These are phyloP conservation scores for Aspergillus bertholletiae DNA, from an alignment of 495 filamentous ascomycete species.

Conservation along the genomic window DNA sequence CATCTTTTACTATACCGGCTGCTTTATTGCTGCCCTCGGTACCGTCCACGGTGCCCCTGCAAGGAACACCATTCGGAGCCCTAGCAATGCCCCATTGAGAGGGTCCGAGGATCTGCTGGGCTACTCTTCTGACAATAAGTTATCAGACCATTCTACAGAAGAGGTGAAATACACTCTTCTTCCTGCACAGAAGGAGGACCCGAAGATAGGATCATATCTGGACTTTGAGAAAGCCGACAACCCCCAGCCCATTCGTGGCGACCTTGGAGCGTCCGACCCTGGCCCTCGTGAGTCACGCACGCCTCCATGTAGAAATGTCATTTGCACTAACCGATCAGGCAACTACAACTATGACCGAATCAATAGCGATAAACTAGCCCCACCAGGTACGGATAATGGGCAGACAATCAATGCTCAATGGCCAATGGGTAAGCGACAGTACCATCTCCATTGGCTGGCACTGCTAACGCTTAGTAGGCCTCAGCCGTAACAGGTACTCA, in stretches of 20 bases:
- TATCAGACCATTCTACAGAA: constrained; percentile 26
- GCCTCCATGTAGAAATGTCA: not conserved
- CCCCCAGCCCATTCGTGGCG: constrained; percentile 68
- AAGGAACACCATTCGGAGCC: constrained; percentile 3
- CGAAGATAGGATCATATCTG: constrained; percentile 56
- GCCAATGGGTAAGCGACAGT: constrained; percentile 54
- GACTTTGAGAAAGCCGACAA: constrained; percentile 59
- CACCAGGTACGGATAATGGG: constrained; percentile 63
- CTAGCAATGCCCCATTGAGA: constrained; percentile 25
- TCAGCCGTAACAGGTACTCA: constrained; percentile 55
- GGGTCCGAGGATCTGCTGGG: constrained; percentile 32
- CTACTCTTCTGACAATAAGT: constrained; percentile 33
- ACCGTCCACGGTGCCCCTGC: constrained; percentile 17
- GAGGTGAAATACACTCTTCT: constrained; percentile 41
- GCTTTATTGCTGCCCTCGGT: constrained; percentile 3
- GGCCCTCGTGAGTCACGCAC: constrained; percentile 48
- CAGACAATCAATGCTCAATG: constrained; percentile 64
- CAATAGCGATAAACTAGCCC: constrained; percentile 63
- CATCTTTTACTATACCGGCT: not conserved
- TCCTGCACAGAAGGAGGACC: constrained; percentile 54
- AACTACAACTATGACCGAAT: constrained; percentile 58
- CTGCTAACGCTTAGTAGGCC: constrained; percentile 19
- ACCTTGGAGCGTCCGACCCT: constrained; percentile 54
- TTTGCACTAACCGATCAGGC: constrained; percentile 23
- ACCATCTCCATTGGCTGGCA: not conserved